Base-by-base conservation (phyloP, 108 stramenopile genomes). In the Chaetoceros tenuissimus region DNA sequence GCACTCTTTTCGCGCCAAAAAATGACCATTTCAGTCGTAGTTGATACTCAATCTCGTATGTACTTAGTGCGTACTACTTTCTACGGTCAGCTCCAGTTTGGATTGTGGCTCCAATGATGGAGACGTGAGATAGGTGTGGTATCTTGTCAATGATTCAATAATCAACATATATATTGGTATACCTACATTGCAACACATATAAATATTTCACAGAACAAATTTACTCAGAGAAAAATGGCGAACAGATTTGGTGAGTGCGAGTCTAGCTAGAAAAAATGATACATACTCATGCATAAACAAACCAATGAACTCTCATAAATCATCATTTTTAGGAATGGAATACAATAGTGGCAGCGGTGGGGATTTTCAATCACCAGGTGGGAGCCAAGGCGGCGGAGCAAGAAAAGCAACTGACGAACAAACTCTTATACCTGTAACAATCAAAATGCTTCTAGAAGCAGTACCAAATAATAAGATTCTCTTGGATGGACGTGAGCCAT, bases 391-490 rank as follows among this genome's bases (percentile, higher is more conserved):
- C 34, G 13, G 13, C 13, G 8, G 8, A 13, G 8, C 5, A 40
- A 5, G 34, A 5, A 40, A 40, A 13, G 34, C 34, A 5, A 40
- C 34, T 5, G 82, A 90, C 55, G 85, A 89, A 51, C 89, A 89
- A 66, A 84, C 85, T 19, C 54, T 90, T 13, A 73, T 81, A 10
- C 87, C 93, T 16, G 61, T 84, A 27, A 94, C 93, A 1, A 64
- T 79, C 54, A 64, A 66, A 22, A 87, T 87, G 88, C 30, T 70
- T 25, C 47, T 69, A 3, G 48, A 59, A 10, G 68, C 84, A 5
- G 63, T 51, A 28, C 58, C 69, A 45, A 48, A 34, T 29, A 69
- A 60, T 31, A 26, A 86, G 7, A 24, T 50, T 3, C 69, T 92
- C 17, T 27, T 55, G 25, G 93, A 94, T 59, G 87, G 80, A 19